Base-by-base conservation (phyloP, 331 rosid genomes). In the Prunus yedoensis region DNA sequence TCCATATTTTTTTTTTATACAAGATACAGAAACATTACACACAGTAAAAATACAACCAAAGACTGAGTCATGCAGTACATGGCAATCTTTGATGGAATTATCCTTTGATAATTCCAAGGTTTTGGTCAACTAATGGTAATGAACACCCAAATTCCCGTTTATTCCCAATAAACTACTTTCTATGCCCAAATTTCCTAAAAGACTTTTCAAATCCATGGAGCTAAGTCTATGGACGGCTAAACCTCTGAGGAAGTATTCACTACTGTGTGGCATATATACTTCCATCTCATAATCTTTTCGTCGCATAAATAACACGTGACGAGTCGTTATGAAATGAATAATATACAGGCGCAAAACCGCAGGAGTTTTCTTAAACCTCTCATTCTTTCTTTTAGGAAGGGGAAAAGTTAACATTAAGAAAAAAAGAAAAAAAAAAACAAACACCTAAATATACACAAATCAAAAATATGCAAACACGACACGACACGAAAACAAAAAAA, bases 331-430 rank as follows among this genome's bases (percentile, higher is more conserved):
- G 2, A 27, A 0, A 60, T 1, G 15, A 18, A 27, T 20, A 58
- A 58, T 58, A 23, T 2, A 1, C 12, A 23, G 8, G 10, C 1
- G 0, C 11, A 17, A 0, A 5, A 0, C 7, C 8, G 5, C 17
- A 49, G 14, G 1, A 13, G 28, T 27, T 27, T 68, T 28, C 21
- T 0, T 51, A 21, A 35, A 32, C 43, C 21, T 13, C 23, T 35
- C n/a, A 8, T 71, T 54, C 8, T n/a, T 54, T 17, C 1, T 30
- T 71, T 54, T 14, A 17, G 4, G 38, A 32, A 11, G 21, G 18
- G 4, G 25, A 4, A 2, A 14, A 73, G 38, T 8, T 2, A 30
- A 49, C 7, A 52, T 15, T 5, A 51, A 51, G 6, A 18, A 70
- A 51, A 51, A 16, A 17, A 25, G 27, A 52, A 57, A 14, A 8